Evolutionary conservation across 208 protist species (phyloP), one percentile per base, ranked within the genome.

Genomic region (Crithidia expoeki): DNA sequence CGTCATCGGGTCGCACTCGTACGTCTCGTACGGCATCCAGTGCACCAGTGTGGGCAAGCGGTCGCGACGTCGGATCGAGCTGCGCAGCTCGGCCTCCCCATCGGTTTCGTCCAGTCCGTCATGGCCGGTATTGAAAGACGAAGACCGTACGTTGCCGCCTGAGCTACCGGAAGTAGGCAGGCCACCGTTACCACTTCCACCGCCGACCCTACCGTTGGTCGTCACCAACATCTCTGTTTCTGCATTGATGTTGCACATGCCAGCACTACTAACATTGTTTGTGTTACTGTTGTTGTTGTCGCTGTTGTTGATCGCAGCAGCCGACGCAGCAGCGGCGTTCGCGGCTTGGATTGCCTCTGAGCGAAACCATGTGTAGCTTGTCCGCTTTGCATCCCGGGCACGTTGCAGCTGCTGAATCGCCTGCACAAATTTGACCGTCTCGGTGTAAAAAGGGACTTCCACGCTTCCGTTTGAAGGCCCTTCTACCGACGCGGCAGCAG

Each of bases 341-440:
- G 2, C 44, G 0, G 70, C 25, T 16, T 46, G 27, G 9, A 57
- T 1, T 0, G 30, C 40, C n/a, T 32, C 50, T 3, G 38, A 21
- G n/a, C 64, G 72, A 23, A 77, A 77, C 72, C 72, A 77, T 32
- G 58, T 59, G 72, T 61, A 72, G 47, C 57, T 38, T 2, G 33
- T 34, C 19, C 53, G 72, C 30, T 23, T 64, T 19, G 64, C 42
- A 2, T 53, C 30, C 1, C 72, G 62, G 0, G 25, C 57, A 6
- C 53, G 38, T 11, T 77, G 63, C 12, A 77, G 55, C 34, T 62
- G 56, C 28, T 55, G 72, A 40, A 77, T 72, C 21, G 53, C 25
- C 4, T 61, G 19, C 36, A 77, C 57, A 53, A 72, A 77, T 51
- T 72, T 71, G 34, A 61, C 23, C 7, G 72, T 68, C 28, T 76